These are phyloP conservation scores for Entomortierella lignicola DNA, from an alignment of 192 early-diverging fungal genomes.

Conservation along the genomic window DNA sequence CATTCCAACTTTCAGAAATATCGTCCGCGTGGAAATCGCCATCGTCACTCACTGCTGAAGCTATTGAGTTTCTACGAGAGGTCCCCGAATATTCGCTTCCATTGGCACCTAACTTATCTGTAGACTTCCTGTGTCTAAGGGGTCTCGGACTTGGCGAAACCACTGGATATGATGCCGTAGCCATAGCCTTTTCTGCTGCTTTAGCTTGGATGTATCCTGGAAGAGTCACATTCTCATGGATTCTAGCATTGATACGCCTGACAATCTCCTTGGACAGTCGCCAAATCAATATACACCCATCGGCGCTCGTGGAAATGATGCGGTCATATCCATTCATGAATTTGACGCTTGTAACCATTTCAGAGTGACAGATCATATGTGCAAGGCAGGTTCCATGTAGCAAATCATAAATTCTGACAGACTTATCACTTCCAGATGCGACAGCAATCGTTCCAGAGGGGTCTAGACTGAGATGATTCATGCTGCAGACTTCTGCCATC, in stretches of 20 bases:
- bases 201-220: constrained; percentile 28
- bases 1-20: constrained; percentile 12
- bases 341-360: constrained; percentile 76
- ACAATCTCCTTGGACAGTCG: constrained; percentile 63
- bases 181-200: constrained; percentile 5
- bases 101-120: constrained; percentile 9
- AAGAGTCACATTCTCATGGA: constrained; percentile 36
- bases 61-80: constrained; percentile 32
- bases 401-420: constrained; percentile 78
- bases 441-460: constrained; percentile 75
- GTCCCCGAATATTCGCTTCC: constrained; percentile 12
- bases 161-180: too few relatives aligned
- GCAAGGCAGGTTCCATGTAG: constrained; percentile 68
- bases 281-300: constrained; percentile 86
- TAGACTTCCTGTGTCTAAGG: constrained; percentile 11
- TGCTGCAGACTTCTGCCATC: constrained; percentile 62
- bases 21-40: constrained; percentile 22
- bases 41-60: constrained; percentile 35
- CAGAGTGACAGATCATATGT: constrained; percentile 73
- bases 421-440: constrained; percentile 75
- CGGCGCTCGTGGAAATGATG: constrained; percentile 75
- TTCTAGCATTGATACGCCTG: constrained; percentile 16
- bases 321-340: constrained; percentile 66
- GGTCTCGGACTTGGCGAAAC: constrained; percentile 6
- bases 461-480: constrained; percentile 75